A percentile compares a stretch with the other conserved stretches of the same genome.
Evolutionary conservation across 148 eudicot genomes (phyloP).

Genomic region (Heliamphora exappendiculata): DNA sequence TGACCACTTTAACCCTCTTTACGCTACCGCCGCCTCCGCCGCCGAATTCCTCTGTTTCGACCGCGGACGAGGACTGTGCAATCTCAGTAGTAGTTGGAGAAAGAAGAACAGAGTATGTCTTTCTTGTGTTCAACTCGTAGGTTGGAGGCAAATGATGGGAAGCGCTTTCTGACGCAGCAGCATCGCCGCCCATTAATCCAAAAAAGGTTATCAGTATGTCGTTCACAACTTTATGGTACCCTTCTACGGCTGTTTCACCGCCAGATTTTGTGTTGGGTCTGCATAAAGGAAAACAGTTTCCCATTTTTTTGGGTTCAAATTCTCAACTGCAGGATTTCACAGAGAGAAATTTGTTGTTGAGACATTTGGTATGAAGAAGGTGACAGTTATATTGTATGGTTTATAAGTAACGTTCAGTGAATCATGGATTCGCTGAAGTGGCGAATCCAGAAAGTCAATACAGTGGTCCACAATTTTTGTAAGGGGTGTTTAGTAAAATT

Average conservation of each 20-base stretch:
- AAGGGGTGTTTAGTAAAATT: too few species aligned
- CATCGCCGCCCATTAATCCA: slow-evolving; percentile 29
- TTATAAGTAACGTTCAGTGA: too few species aligned
- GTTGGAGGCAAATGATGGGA: slow-evolving; percentile 32
- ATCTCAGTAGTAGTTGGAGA: neutral
- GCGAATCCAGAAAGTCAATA: too few species aligned
- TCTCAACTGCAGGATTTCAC: neutral
- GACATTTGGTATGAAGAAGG: neutral
- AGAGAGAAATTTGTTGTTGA: neutral
- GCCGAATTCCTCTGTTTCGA: neutral
- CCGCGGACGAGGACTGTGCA: neutral
- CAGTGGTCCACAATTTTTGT: too few species aligned
- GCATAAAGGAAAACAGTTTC: slow-evolving; percentile 18
- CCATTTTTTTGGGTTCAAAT: slow-evolving; percentile 13
- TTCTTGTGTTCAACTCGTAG: slow-evolving; percentile 37
- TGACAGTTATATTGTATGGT: too few species aligned
- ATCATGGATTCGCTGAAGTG: too few species aligned
- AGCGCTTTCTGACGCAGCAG: slow-evolving; percentile 37
- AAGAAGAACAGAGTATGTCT: slow-evolving; percentile 38
- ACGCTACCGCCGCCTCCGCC: slow-evolving; percentile 1
- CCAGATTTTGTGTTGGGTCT: slow-evolving; percentile 2
- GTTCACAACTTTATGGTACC: slow-evolving; percentile 26
- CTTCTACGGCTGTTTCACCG: neutral
- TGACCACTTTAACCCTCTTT: slow-evolving; percentile 55
- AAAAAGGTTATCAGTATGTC: slow-evolving; percentile 28